Evolutionary conservation across 2,329 filamentous ascomycete species (phyloP).

Genomic region (Corniculantispora saksenae): DNA sequence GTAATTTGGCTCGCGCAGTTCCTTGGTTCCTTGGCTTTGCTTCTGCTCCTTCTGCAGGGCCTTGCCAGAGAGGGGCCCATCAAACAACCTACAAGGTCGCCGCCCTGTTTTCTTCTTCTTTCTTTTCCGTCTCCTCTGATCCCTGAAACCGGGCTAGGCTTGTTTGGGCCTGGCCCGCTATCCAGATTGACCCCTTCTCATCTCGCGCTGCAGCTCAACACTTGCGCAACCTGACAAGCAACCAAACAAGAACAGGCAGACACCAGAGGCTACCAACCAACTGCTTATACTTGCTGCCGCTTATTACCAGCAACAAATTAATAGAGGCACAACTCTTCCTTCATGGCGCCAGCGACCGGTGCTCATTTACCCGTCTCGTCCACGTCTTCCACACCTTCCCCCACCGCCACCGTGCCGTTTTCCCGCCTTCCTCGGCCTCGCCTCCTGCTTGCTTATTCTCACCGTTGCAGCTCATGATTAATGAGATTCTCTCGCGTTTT

Average conservation of each 20-base stretch:
- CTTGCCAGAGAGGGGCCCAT: not conserved
- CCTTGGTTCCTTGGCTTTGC: not conserved
- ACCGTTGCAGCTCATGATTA: no score
- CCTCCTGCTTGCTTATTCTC: no score
- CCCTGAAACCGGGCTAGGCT: constrained; percentile 7
- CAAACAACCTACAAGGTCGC: not conserved
- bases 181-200: constrained; percentile 15
- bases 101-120: not conserved
- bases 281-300: no score
- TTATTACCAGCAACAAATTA: no score
- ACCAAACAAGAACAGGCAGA: not conserved
- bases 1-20: not conserved
- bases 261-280: not conserved
- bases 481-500: no score
- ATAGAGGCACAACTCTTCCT: not conserved
- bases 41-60: no score
- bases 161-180: not conserved
- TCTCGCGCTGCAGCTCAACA: not conserved
- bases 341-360: not conserved
- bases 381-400: not conserved
- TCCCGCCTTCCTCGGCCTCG: not conserved
- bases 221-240: not conserved
- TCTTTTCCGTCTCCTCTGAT: not conserved
- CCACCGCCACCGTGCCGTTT: not conserved
- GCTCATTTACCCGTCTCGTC: not conserved